These are phyloP conservation scores for Globisporangium middletonii DNA, from an alignment of 352 stramenopile species.

Conservation along the genomic window DNA sequence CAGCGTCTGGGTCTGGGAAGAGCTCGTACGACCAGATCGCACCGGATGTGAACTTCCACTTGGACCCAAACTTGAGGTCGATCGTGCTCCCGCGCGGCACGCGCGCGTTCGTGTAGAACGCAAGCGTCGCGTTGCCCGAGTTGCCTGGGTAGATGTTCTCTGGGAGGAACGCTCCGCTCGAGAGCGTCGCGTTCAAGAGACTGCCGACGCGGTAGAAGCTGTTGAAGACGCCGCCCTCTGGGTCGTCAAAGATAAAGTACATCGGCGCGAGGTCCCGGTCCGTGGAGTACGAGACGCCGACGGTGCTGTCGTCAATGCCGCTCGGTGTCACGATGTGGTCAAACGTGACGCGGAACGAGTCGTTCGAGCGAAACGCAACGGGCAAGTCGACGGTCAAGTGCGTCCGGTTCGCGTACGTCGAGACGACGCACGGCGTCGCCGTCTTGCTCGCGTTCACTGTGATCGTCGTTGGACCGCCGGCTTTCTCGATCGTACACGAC, in stretches of 20 bases:
- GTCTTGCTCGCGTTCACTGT: slow-evolving; percentile 9
- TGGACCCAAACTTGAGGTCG: slow-evolving; percentile 46
- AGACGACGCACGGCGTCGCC: slow-evolving; percentile 37
- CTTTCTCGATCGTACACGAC: slow-evolving; percentile 39
- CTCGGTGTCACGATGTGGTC: slow-evolving; percentile 57
- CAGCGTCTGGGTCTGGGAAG: slow-evolving; percentile 15
- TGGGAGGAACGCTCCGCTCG: slow-evolving; percentile 69
- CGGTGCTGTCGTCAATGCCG: slow-evolving; percentile 37
- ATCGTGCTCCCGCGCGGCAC: slow-evolving; percentile 47
- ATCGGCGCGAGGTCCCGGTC: slow-evolving; percentile 54
- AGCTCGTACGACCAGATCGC: slow-evolving; percentile 52
- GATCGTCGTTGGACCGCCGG: not conserved
- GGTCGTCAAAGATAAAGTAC: slow-evolving; percentile 74
- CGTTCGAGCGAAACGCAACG: slow-evolving; percentile 33
- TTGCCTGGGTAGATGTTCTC: slow-evolving; percentile 85
- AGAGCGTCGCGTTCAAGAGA: slow-evolving; percentile 37
- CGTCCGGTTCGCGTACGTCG: slow-evolving; percentile 42
- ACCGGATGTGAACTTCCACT: slow-evolving; percentile 52
- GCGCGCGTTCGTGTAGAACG: slow-evolving; percentile 66
- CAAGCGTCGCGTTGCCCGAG: slow-evolving; percentile 64
- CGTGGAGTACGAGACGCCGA: slow-evolving; percentile 40
- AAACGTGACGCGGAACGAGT: slow-evolving; percentile 65
- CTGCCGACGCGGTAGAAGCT: slow-evolving; percentile 57
- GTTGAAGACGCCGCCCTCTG: slow-evolving; percentile 51
- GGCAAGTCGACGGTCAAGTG: slow-evolving; percentile 70